Percentiles rank a stretch among this genome's conserved stretches.
phyloP scores from a whole-genome alignment of 371 early-diverging fungal species.

The Apophysomyces sp. region DNA sequence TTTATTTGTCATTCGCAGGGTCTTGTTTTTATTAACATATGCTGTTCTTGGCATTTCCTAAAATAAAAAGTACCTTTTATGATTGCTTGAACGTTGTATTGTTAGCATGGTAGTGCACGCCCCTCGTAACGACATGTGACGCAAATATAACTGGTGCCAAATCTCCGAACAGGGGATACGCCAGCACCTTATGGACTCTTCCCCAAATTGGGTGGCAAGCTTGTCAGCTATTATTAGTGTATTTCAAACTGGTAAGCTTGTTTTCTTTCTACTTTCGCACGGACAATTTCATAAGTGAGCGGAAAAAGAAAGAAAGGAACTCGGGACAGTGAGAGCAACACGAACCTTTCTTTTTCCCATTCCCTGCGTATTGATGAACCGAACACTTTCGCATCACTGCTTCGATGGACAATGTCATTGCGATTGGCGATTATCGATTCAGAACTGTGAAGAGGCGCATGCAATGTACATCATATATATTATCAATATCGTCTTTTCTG shows the following conservation, averaged over 20 bases:
- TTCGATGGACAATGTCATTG: constrained; percentile 22
- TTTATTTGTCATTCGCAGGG: no score
- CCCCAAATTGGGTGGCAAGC: no score
- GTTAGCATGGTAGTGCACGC: no score
- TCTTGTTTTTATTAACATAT: no score
- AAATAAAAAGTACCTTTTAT: neutral
- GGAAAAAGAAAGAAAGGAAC: neutral
- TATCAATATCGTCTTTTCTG: constrained; percentile 22
- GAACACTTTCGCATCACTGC: constrained; percentile 22
- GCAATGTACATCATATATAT: constrained; percentile 17
- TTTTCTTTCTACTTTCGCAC: neutral
- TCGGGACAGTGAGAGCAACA: no score
- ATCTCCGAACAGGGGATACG: no score
- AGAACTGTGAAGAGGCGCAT: constrained; percentile 17
- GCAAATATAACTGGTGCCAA: no score
- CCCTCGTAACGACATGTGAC: no score
- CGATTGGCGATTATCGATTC: constrained; percentile 30
- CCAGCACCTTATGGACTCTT: no score
- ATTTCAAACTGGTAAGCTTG: no score
- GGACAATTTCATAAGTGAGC: neutral
- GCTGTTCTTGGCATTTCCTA: no score
- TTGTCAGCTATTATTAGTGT: neutral
- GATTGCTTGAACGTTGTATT: no score
- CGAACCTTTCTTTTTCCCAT: neutral
- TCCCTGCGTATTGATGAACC: neutral